phyloP scores from a whole-genome alignment of 73 alveolate genomes.

The Breviolum minutum region DNA sequence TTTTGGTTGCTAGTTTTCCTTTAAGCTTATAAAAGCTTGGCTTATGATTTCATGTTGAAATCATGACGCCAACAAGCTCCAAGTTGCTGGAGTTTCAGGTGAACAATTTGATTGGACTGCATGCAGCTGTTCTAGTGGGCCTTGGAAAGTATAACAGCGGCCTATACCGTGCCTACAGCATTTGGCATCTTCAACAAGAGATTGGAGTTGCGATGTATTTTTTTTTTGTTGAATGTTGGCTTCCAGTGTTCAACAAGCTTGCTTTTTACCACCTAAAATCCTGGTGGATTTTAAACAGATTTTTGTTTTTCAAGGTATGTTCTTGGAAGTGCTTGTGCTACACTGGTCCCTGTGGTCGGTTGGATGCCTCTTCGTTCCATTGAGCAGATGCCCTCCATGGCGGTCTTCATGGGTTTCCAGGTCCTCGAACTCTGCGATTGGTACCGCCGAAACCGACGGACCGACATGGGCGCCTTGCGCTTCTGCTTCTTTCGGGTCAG shows the following conservation, averaged over 20 bases:
- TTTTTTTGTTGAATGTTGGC: neutral
- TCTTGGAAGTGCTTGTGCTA: constrained; percentile 44
- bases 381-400: constrained; percentile 95
- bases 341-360: constrained; percentile 91
- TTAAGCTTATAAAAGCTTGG: neutral
- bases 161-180: constrained; percentile 80
- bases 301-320: constrained; percentile 45
- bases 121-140: constrained; percentile 84
- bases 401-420: constrained; percentile 89
- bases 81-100: neutral
- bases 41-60: neutral
- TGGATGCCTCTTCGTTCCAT: constrained; percentile 83
- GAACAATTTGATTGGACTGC: constrained; percentile 69
- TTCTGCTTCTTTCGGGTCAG: constrained; percentile 63
- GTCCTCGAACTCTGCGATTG: constrained; percentile 78
- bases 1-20: neutral
- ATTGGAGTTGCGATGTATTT: neutral
- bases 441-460: constrained; percentile 27
- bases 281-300: no score
- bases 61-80: neutral
- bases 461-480: constrained; percentile 38
- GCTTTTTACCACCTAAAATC: no score
- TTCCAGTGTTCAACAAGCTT: no score
- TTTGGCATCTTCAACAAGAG: constrained; percentile 1
- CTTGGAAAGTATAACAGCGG: constrained; percentile 90